Percentiles rank a stretch among this genome's conserved stretches.
Evolutionary conservation across 345 rosid species (phyloP).

Genomic region (Hypericum perforatum): DNA sequence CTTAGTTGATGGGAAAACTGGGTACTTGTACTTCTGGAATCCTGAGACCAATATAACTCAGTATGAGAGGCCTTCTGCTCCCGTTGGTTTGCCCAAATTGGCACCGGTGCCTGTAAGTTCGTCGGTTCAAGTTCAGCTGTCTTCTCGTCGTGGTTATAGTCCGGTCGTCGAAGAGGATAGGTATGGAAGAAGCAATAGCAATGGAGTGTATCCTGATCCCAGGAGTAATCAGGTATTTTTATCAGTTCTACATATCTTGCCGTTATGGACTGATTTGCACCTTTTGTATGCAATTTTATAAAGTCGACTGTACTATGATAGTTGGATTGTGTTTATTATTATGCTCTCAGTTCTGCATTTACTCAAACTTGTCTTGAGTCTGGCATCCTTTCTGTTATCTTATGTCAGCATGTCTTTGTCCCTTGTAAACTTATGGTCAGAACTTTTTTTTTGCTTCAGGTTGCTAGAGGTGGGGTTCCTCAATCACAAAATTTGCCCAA

Average conservation of each 20-base stretch:
- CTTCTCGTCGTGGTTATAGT: background rate
- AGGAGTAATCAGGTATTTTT: background rate
- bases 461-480: conserved; percentile 1
- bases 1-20: conserved; percentile 4
- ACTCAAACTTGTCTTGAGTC: background rate
- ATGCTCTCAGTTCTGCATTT: background rate
- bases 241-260: background rate
- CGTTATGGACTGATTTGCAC: background rate
- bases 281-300: background rate
- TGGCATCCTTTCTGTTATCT: background rate
- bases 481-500: conserved; percentile 25
- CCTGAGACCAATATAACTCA: conserved; percentile 3
- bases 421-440: too few relatives aligned
- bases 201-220: background rate
- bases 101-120: background rate
- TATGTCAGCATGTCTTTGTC: background rate
- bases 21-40: conserved; percentile 4
- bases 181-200: conserved; percentile 1
- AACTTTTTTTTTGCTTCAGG: background rate
- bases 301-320: background rate
- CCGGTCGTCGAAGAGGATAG: background rate
- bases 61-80: conserved; percentile 1
- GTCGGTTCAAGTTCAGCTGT: conserved; percentile 2
- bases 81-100: background rate
- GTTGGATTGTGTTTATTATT: background rate